These are phyloP conservation scores for Aspergillus brunneoviolaceus DNA, from an alignment of 2,329 filamentous ascomycete genomes.

Conservation along the genomic window DNA sequence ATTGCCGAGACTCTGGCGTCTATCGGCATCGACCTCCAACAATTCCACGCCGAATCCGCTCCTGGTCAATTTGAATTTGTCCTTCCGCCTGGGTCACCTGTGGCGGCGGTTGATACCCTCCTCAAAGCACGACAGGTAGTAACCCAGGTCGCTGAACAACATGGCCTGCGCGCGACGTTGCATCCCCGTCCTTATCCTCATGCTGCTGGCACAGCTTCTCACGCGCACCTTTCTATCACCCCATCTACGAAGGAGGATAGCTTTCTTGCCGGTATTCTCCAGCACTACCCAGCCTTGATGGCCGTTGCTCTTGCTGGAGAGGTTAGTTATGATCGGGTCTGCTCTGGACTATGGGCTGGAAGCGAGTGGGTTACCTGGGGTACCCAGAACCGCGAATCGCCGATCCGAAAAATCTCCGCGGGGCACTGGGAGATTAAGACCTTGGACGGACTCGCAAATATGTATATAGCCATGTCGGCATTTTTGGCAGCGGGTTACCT, in stretches of 20 bases:
- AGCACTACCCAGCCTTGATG: conserved; percentile 63
- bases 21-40: conserved; percentile 66
- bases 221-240: conserved; percentile 64
- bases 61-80: conserved; percentile 77
- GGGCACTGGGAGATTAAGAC: conserved; percentile 77
- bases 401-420: conserved; percentile 64
- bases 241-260: conserved; percentile 50
- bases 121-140: conserved; percentile 71
- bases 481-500: conserved; percentile 60
- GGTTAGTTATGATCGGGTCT: conserved; percentile 67
- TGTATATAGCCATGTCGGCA: conserved; percentile 67
- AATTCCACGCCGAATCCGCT: conserved; percentile 73
- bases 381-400: conserved; percentile 74
- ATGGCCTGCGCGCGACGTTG: conserved; percentile 67
- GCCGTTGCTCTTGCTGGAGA: conserved; percentile 68
- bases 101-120: conserved; percentile 70
- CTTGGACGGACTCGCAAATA: conserved; percentile 77
- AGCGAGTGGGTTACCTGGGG: conserved; percentile 79
- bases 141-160: conserved; percentile 59
- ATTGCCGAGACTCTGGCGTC: conserved; percentile 61
- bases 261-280: conserved; percentile 72
- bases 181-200: conserved; percentile 64
- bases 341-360: conserved; percentile 73
- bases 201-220: conserved; percentile 65
- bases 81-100: conserved; percentile 60